Evolutionary conservation across 176 grass and related monocot genomes (phyloP).

Genomic region (Alopecurus myosuroides): DNA sequence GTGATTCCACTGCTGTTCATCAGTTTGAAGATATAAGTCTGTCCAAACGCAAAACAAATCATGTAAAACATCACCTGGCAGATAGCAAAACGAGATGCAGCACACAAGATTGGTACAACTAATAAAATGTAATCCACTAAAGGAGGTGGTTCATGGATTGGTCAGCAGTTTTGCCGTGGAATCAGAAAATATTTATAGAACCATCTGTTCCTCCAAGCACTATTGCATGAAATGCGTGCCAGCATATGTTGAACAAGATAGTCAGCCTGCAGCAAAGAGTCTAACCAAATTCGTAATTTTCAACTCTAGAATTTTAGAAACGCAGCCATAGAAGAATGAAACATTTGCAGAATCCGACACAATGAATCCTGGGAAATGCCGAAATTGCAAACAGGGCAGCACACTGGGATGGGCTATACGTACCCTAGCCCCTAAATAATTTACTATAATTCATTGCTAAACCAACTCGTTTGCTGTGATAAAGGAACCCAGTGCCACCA

Average conservation of each 20-base stretch:
- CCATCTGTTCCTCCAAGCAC: neutral
- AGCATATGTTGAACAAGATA: neutral
- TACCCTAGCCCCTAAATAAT: neutral
- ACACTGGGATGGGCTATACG: neutral
- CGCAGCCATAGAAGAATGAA: neutral
- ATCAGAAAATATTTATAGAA: neutral
- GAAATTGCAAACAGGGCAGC: neutral
- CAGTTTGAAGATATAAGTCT: constrained; percentile 98
- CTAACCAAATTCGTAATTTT: neutral
- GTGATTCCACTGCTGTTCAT: constrained; percentile 96
- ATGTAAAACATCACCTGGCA: neutral
- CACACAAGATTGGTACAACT: neutral
- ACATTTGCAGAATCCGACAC: neutral
- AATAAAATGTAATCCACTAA: neutral
- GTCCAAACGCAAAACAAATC: constrained; percentile 1
- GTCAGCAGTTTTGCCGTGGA: neutral
- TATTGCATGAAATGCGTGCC: neutral
- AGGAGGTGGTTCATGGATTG: neutral
- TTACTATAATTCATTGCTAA: neutral
- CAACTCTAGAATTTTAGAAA: neutral
- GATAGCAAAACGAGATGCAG: neutral
- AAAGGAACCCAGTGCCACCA: neutral
- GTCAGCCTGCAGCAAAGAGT: neutral
- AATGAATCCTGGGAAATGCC: neutral
- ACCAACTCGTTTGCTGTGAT: neutral